Evolutionary conservation across 108 stramenopile species (phyloP), one percentile per base, ranked within the genome.

Genomic region (Thalassiosira profunda): DNA sequence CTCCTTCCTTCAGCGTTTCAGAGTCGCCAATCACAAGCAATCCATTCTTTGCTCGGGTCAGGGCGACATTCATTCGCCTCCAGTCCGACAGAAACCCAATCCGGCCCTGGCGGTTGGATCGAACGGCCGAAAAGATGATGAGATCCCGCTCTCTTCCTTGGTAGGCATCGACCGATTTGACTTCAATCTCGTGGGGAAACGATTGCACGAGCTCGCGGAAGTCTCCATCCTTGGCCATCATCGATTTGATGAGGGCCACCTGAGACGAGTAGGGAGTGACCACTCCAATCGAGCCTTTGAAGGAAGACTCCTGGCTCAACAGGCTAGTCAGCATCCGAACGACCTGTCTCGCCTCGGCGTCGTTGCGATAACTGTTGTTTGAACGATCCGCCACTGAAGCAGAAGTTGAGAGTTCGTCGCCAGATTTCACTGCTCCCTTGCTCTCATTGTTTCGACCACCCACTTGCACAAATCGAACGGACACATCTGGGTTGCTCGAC

Each of bases 211-310:
- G 57, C 5, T 47, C 38, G n/a, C 63, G 40, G 20, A 87, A 40
- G 5, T 84, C 74, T 21, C 57, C 57, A 85, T 89, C 80, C 62
- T 55, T 49, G 24, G 78, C 67, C 77, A 95, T 65, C 66, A 86
- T 59, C 18, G 67, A 67, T 53, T 92, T 89, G 58, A 98, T 80
- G 51, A 97, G 83, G 5, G 92, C 81, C 7, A 97, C 92, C 66
- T 99, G 98, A 28, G 95, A 92, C 34, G 90, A 91, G 80, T 99
- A 99, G 0, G 98, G 98, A 36, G 98, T 97, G 8, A 99, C 86
- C 26, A 99, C 84, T 14, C 97, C 97, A 56, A 99, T 91, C 3
- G 82, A 84, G 40, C 71, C 69, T 18, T 68, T 41, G 30, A 59
- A 57, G 7, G 61, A 55, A 10, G 76, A 20, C 20, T 84, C 69